Conservation (phyloP, 345 rosid genomes). For the Eucalyptus curtisii region DNA sequence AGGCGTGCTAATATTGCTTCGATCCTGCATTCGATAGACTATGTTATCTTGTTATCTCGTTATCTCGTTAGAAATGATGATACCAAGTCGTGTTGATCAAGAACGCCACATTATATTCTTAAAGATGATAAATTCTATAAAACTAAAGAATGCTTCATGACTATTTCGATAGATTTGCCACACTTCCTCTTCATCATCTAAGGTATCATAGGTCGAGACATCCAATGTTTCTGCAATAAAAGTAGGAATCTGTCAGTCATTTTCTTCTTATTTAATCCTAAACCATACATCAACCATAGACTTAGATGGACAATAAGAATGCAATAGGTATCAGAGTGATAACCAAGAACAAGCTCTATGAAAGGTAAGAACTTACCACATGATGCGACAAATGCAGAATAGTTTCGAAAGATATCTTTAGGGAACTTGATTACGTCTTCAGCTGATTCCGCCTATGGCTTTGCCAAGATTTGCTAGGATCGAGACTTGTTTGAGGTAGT, state of each 20-base stretch:
- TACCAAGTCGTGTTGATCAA: not conserved
- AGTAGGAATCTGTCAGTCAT: conserved; percentile 15
- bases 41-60: no score
- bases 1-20: conserved; percentile 58
- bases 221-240: not conserved
- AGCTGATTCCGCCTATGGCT: conserved; percentile 61
- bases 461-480: conserved; percentile 5
- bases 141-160: not conserved
- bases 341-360: not conserved
- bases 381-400: conserved; percentile 48
- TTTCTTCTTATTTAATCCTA: conserved; percentile 27
- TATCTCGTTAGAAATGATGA: not conserved
- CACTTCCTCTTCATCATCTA: not conserved
- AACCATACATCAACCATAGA: not conserved
- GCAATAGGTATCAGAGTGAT: not conserved
- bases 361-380: conserved; percentile 36
- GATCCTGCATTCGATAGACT: conserved; percentile 43
- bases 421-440: conserved; percentile 50
- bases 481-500: no score
- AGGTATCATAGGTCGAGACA: not conserved
- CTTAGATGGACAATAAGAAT: not conserved
- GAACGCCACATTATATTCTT: not conserved
- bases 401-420: conserved; percentile 57
- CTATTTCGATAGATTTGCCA: not conserved
- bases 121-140: not conserved